Evolutionary conservation across 768 basidiomycete species (phyloP), one percentile per base, ranked within the genome.

Genomic region (Butyriboletus loyo): DNA sequence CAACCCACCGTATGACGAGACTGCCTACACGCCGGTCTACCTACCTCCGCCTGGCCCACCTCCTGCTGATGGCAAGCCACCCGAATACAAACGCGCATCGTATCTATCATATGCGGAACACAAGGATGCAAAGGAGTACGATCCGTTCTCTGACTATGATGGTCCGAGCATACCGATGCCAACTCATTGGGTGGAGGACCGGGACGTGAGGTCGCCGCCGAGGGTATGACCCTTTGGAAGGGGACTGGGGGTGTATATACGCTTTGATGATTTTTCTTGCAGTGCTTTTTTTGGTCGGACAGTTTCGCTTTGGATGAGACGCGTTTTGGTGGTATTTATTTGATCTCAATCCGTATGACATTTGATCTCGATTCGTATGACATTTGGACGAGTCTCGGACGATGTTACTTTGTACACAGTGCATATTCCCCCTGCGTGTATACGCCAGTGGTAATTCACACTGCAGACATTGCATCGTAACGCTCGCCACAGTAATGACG

Each of bases 141-240:
- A 84, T 53, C 82, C 83, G n/a, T 85, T 85, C 50, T 67, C 76
- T 42, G 80, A 83, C 59, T 79, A 74, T 38, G 77, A 78, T 32
- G 66, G 57, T 6, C 65, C 67, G 34, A 64, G 59, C 6, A 46
- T 70, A n/a, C 69, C 65, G 44, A 68, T 70, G 61, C 68, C 68
- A 15, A 64, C 64, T 0, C 69, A 69, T 34, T 69, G 70, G 61
- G 63, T 65, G 13, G 72, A 73, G 50, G 80, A 79, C 53, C 71
- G 75, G 48, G 79, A 80, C 50, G 75, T 68, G 35, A 72, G 28
- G 2, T 22, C 76, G 4, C 41, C 56, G 4, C 25, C 50, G 5
- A 55, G 56, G 25, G 41, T 25, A n/a, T 62, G 46, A 66, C 31
- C 8, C 17, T 13, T 17, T 27, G 22, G 27, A 27, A 27, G 31